Conservation (phyloP, 2,329 filamentous ascomycete genomes). For the Chrysoporthe austroafricana region DNA sequence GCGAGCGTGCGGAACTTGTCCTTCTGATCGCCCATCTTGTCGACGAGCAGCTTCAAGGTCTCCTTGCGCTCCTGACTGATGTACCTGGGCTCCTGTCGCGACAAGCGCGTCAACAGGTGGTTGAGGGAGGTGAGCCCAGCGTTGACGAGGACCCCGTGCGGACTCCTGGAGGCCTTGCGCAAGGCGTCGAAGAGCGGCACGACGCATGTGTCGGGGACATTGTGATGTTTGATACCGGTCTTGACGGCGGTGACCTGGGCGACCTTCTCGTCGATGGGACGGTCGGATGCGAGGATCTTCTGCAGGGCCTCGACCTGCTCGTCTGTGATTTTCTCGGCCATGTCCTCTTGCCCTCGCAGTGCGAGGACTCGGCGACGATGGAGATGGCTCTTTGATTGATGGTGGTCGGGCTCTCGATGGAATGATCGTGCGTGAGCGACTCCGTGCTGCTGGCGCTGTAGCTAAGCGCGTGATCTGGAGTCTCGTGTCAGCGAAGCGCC, state of each 20-base stretch:
- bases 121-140: constrained; percentile 87
- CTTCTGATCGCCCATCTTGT: constrained; percentile 85
- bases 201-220: constrained; percentile 77
- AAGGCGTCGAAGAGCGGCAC: constrained; percentile 80
- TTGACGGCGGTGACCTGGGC: constrained; percentile 75
- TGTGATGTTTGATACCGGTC: constrained; percentile 88
- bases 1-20: constrained; percentile 81
- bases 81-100: constrained; percentile 79
- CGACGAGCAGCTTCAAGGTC: constrained; percentile 75
- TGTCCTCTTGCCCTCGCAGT: constrained; percentile 32
- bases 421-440: not conserved
- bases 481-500: not conserved
- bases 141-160: constrained; percentile 76
- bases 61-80: constrained; percentile 71
- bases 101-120: constrained; percentile 84
- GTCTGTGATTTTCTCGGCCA: constrained; percentile 64
- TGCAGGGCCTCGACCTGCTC: constrained; percentile 60
- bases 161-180: constrained; percentile 73
- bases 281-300: constrained; percentile 61
- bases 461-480: constrained; percentile 2
- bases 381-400: not conserved
- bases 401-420: not conserved
- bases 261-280: constrained; percentile 71
- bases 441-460: not conserved
- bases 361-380: constrained; percentile 8